A percentile compares a stretch with the other conserved stretches of the same genome.
Evolutionary conservation across 106 monocot genomes (phyloP).

Genomic region (Cymbidium sinense): DNA sequence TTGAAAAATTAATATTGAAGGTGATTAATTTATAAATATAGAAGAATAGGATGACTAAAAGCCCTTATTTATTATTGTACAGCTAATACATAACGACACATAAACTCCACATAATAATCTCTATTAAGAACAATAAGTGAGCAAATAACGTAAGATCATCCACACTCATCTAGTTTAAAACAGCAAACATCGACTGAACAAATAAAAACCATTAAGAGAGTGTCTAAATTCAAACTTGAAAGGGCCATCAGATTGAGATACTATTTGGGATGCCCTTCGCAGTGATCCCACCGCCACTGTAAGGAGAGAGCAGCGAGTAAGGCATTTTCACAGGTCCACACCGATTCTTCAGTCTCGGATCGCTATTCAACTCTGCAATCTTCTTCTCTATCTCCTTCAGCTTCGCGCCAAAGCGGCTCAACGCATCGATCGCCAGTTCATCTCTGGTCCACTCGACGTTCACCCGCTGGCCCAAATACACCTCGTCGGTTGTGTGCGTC

Average conservation of each 20-base stretch:
- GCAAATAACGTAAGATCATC: too few relatives aligned
- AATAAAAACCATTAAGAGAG: too few relatives aligned
- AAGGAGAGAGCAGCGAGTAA: constrained; percentile 67
- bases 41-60: too few relatives aligned
- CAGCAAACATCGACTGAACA: too few relatives aligned
- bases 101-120: too few relatives aligned
- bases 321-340: constrained; percentile 53
- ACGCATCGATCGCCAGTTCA: not conserved
- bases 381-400: constrained; percentile 56
- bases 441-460: constrained; percentile 7
- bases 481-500: not conserved
- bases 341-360: constrained; percentile 51
- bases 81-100: too few relatives aligned
- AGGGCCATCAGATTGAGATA: constrained; percentile 3
- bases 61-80: too few relatives aligned
- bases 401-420: constrained; percentile 15
- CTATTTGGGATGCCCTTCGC: constrained; percentile 16
- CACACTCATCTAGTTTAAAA: too few relatives aligned
- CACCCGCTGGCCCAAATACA: constrained; percentile 13
- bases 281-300: constrained; percentile 42
- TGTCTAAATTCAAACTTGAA: too few relatives aligned
- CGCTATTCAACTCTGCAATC: constrained; percentile 57
- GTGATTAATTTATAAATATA: too few relatives aligned
- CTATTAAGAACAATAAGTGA: too few relatives aligned
- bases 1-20: too few relatives aligned